These are phyloP conservation scores for Suhomyces kilbournensis DNA, from an alignment of 805 yeast species.

Conservation along the genomic window DNA sequence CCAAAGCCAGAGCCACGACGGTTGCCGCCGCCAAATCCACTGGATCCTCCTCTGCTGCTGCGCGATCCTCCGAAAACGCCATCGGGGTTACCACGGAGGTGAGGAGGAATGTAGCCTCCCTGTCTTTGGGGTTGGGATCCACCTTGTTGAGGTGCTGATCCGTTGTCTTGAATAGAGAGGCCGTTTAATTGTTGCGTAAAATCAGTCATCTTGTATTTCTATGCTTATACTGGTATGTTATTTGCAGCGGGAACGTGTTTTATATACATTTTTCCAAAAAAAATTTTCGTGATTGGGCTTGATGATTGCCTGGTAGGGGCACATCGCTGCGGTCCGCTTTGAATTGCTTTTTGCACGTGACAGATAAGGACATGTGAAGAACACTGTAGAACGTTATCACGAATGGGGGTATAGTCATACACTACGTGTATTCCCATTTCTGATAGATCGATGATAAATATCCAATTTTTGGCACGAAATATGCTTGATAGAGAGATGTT, in stretches of 20 bases:
- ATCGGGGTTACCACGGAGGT: slow-evolving; percentile 28
- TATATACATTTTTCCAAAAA: slow-evolving; percentile 3
- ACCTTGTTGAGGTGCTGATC: slow-evolving; percentile 6
- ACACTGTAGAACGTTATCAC: neutral
- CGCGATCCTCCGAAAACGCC: slow-evolving; percentile 26
- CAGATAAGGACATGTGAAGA: neutral
- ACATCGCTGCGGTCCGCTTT: neutral
- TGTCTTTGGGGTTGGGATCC: neutral
- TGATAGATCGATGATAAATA: no score
- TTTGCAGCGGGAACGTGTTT: slow-evolving; percentile 5
- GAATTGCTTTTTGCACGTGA: slow-evolving; percentile 1
- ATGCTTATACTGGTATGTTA: slow-evolving; percentile 4
- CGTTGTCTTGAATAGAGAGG: slow-evolving; percentile 46
- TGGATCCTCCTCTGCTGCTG: slow-evolving; percentile 21
- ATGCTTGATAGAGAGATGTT: no score
- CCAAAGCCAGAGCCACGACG: slow-evolving; percentile 15
- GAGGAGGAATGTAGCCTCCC: slow-evolving; percentile 29
- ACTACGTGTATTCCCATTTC: no score
- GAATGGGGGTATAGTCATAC: no score
- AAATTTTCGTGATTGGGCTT: slow-evolving; percentile 4
- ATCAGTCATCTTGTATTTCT: slow-evolving; percentile 49
- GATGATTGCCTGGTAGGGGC: slow-evolving; percentile 6
- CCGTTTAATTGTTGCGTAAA: slow-evolving; percentile 56
- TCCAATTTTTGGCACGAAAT: no score
- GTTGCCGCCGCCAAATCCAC: slow-evolving; percentile 12